Evolutionary conservation across 768 basidiomycete species (phyloP), one percentile per base, ranked within the genome.

Genomic region (Lactarius hatsudake): DNA sequence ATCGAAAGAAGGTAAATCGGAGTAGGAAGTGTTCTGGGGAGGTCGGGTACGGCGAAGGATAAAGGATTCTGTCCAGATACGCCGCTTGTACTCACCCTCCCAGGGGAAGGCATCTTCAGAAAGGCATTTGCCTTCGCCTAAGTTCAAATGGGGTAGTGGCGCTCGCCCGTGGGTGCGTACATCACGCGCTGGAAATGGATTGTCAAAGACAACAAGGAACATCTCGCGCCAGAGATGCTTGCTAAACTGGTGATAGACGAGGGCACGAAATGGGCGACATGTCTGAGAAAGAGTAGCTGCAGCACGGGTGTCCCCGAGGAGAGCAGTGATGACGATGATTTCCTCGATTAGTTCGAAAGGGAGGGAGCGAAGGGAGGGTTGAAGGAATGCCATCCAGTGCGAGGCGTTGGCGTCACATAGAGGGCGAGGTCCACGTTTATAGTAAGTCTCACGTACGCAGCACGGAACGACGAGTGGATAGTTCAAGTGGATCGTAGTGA

Each of bases 181-280:
- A 1, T 54, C 28, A 23, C 36, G 59, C 23, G 62, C 48, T 10
- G 56, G 66, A 30, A 61, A 61, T 13, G 77, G 78, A 66, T 79
- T 74, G 61, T 81, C 80, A 57, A 80, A 80, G 10, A 69, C 57
- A 18, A 67, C 54, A 43, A 80, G 75, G 75, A 79, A 81, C 67
- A 80, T 68, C 36, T 73, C 69, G 17, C 78, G 74, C 80, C 80
- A 81, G 17, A 81, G 73, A 66, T 80, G 76, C 12, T 71, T 66
- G 65, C 78, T 77, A 1, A 61, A 23, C 15, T 74, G 63, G 30
- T 72, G 65, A 68, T 80, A 77, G 12, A 80, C 73, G 45, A 79
- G 74, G 13, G 67, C 55, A 42, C 64, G 70, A 62, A 76, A 70
- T 13, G 69, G 43, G 15, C 71, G 71, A 67, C 76, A 80, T 32